Percentiles rank a stretch among this genome's conserved stretches.
Evolutionary conservation across 345 rosid species (phyloP).

Genomic region (Syzygium grande): DNA sequence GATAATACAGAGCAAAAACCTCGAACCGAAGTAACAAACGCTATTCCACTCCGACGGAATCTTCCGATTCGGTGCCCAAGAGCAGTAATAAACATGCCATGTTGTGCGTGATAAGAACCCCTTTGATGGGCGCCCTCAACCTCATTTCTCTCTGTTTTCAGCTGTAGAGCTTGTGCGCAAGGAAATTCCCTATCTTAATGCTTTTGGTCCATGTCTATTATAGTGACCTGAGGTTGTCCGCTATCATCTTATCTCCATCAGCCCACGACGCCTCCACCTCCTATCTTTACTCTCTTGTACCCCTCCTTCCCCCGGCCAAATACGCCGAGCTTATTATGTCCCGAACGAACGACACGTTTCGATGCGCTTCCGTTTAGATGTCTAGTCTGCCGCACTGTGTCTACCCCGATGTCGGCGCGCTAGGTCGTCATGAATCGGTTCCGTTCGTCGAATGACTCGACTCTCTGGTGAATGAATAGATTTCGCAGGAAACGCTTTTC

Average conservation of each 20-base stretch:
- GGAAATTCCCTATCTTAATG: not conserved
- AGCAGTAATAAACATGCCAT: not conserved
- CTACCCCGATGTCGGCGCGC: not conserved
- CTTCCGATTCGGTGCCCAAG: too few species aligned
- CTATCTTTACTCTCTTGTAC: not conserved
- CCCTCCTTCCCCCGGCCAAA: accelerated
- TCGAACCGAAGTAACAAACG: not conserved
- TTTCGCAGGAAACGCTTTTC: not conserved
- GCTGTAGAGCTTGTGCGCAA: not conserved
- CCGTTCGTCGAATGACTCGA: not conserved
- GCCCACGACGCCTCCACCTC: not conserved
- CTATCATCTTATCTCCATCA: not conserved
- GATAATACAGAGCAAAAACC: not conserved
- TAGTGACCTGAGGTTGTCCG: not conserved
- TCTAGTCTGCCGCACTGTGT: not conserved
- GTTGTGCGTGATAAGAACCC: not conserved
- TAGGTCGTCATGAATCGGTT: not conserved
- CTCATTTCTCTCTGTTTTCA: not conserved
- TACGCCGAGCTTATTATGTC: accelerated
- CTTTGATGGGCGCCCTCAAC: not conserved
- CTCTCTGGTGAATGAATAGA: not conserved
- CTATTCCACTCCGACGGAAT: too few species aligned
- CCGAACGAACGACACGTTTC: not conserved
- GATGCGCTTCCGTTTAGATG: not conserved
- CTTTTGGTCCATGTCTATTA: not conserved